Base-by-base conservation (phyloP, 371 early-diverging fungal species). In the Rhizopus sp. region DNA sequence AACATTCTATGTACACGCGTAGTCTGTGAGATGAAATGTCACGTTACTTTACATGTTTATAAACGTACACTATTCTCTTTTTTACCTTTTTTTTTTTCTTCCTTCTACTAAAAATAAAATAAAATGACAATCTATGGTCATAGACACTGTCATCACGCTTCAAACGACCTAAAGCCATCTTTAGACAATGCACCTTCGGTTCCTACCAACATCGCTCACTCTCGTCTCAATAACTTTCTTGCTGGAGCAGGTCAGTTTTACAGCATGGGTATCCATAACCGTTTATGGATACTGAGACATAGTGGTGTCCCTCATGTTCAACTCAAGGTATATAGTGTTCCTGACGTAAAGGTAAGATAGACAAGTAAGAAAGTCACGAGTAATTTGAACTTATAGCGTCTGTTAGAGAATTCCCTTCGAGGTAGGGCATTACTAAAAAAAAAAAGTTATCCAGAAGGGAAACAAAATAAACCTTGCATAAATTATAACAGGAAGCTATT, bases 241-340 rank as follows among this genome's bases (percentile, higher is more conserved):
- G 45, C 72, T 3, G 59, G 49, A 9, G 62, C 64, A n/a, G 70
- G 76, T 4, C 74, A 72, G n/a, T 79, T 79, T 44, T 57, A 73
- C 56, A 57, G 61, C 7, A 79, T 79, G 79, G 79, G 79, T 10
- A 70, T 79, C 16, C 74, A 73, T n/a, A 59, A 59, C 17, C 63
- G 57, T 4, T 53, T 79, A 4, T 79, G 79, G 79, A 47, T 39
- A 9, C 17, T 49, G 9, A 46, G 76, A 15, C 61, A 68, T 15
- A 50, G 46, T 13, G 79, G 76, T 3, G 34, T 61, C 10, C 73
- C 75, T 2, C 66, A 75, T 62, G 70, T 80, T 8, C 40, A 23
- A 10, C 51, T 80, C 1, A 55, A 59, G n/a, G 85, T 88, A 12
- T 93, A 86, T 68, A 83, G 88, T 16, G 95, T 95, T 9, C 92